Evolutionary conservation across 495 filamentous ascomycete genomes (phyloP).

Genomic region (Melanomma pulvis-pyrius): DNA sequence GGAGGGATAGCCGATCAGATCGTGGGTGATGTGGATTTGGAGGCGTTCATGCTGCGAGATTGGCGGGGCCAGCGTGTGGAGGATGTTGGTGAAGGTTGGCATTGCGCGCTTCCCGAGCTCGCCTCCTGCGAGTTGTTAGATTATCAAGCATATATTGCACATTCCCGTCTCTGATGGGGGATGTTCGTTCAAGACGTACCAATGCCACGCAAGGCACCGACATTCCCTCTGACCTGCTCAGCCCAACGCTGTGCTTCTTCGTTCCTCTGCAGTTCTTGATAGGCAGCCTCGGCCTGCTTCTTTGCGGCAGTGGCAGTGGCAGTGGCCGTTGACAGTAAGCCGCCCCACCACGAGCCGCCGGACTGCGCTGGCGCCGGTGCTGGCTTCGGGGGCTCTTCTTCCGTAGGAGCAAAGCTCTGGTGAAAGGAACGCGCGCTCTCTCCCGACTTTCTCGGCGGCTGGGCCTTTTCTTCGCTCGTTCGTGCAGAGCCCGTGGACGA

Average conservation of each 20-base stretch:
- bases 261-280: slow-evolving; percentile 93
- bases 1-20: slow-evolving; percentile 89
- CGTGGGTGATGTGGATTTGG: slow-evolving; percentile 96
- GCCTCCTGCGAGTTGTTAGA: slow-evolving; percentile 64
- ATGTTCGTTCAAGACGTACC: slow-evolving; percentile 57
- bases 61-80: slow-evolving; percentile 92
- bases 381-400: slow-evolving; percentile 52
- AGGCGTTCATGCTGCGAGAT: slow-evolving; percentile 98
- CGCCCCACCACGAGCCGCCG: slow-evolving; percentile 87
- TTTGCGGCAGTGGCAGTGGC: slow-evolving; percentile 74
- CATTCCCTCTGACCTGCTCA: slow-evolving; percentile 89
- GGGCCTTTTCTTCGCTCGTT: slow-evolving; percentile 61
- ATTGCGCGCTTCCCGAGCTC: slow-evolving; percentile 87
- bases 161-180: background rate
- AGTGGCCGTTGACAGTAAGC: slow-evolving; percentile 59
- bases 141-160: background rate
- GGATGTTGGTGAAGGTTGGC: slow-evolving; percentile 90
- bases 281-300: slow-evolving; percentile 90
- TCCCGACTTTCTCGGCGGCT: slow-evolving; percentile 64
- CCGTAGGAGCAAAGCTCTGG: slow-evolving; percentile 51
- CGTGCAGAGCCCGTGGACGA: slow-evolving; percentile 51
- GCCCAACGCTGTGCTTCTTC: slow-evolving; percentile 97
- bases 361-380: slow-evolving; percentile 42
- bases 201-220: slow-evolving; percentile 75
- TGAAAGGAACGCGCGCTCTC: slow-evolving; percentile 74